Evolutionary conservation across 2,329 filamentous ascomycete genomes (phyloP).

Genomic region (Fusarium irregulare): DNA sequence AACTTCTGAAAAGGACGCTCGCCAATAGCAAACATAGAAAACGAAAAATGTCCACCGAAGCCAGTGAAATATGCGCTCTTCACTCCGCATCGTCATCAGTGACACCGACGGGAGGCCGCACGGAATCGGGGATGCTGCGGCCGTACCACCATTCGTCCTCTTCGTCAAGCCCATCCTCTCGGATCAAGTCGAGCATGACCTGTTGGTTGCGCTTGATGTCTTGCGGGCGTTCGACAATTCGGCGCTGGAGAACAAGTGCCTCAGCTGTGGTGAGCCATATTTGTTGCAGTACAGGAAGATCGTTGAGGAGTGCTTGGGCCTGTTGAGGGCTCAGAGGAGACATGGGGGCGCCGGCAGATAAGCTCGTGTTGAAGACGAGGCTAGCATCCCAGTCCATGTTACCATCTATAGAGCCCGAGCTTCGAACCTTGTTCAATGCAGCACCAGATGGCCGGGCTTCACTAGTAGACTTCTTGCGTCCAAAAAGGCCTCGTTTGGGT

Average conservation of each 20-base stretch:
- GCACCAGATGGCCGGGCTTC: constrained; percentile 46
- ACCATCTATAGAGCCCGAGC: constrained; percentile 49
- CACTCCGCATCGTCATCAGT: constrained; percentile 64
- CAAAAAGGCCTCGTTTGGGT: constrained; percentile 64
- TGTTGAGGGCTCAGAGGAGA: constrained; percentile 63
- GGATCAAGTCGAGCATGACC: constrained; percentile 72
- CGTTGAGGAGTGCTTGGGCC: constrained; percentile 61
- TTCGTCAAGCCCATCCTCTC: constrained; percentile 68
- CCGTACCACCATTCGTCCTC: constrained; percentile 74
- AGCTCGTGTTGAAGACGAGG: constrained; percentile 68
- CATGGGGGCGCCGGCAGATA: constrained; percentile 73
- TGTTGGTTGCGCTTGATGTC: constrained; percentile 73
- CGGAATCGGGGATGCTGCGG: constrained; percentile 63
- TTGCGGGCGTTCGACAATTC: constrained; percentile 66
- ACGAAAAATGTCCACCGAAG: constrained; percentile 23
- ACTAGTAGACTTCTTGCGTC: constrained; percentile 67
- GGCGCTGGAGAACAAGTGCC: constrained; percentile 68
- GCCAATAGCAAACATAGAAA: constrained; percentile 29
- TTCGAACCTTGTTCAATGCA: constrained; percentile 42
- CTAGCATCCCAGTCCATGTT: constrained; percentile 51
- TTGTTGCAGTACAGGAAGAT: constrained; percentile 68
- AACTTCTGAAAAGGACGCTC: constrained; percentile 23
- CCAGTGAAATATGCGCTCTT: constrained; percentile 25
- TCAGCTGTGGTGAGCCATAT: constrained; percentile 74
- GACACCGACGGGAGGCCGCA: constrained; percentile 61